Evolutionary conservation across 176 grass and related monocot genomes (phyloP).

Genomic region (Puccinellia tenuiflora): DNA sequence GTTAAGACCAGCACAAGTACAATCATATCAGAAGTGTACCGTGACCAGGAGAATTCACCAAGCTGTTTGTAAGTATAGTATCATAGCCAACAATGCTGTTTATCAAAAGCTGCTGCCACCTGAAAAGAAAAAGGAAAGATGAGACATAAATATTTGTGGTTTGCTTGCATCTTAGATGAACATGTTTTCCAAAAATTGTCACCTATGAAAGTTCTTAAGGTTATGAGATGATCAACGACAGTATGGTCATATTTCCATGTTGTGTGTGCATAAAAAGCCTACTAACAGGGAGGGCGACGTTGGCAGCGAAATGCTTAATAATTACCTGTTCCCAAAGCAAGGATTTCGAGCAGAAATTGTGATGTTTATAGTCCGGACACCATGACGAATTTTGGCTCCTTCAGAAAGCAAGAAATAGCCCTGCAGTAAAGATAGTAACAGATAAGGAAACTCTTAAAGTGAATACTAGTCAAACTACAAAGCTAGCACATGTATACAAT

Average conservation of each 20-base stretch:
- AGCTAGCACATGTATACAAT: slow-evolving; percentile 1
- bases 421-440: slow-evolving; percentile 41
- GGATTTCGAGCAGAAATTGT: slow-evolving; percentile 87
- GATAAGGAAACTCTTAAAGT: slow-evolving; percentile 6
- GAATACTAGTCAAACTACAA: slow-evolving; percentile 3
- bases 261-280: not conserved
- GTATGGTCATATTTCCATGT: not conserved
- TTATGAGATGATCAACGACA: not conserved
- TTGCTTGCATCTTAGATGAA: not conserved
- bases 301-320: not conserved
- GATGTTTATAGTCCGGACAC: slow-evolving; percentile 69
- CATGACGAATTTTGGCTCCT: slow-evolving; percentile 76
- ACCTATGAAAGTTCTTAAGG: not conserved
- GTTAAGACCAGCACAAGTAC: not conserved
- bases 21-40: slow-evolving; percentile 41
- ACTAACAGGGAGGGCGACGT: not conserved
- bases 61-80: slow-evolving; percentile 97
- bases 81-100: slow-evolving; percentile 98
- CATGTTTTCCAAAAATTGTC: not conserved
- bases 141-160: not conserved
- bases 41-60: slow-evolving; percentile 86
- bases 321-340: slow-evolving; percentile 94
- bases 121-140: slow-evolving; percentile 31
- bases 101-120: slow-evolving; percentile 99
- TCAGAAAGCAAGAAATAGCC: slow-evolving; percentile 99